phyloP scores from a whole-genome alignment of 176 grass and related monocot genomes.

The Elaeis guineensis region DNA sequence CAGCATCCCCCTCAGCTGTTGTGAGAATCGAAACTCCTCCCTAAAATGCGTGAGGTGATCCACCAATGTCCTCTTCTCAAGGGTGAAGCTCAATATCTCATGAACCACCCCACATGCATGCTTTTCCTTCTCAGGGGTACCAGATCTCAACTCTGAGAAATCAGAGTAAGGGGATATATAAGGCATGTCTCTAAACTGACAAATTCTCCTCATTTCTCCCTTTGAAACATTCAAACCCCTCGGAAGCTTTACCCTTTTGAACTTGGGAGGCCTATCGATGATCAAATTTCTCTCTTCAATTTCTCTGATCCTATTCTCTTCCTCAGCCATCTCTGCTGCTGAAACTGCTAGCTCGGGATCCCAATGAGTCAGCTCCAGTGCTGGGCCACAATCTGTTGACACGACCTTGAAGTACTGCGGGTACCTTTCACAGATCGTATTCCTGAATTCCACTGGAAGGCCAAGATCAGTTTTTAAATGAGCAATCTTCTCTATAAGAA shows the following conservation, averaged over 20 bases:
- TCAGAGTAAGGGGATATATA: conserved; percentile 84
- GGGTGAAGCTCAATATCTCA: conserved; percentile 78
- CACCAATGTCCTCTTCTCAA: conserved; percentile 82
- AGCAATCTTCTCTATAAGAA: conserved; percentile 77
- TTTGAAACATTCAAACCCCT: conserved; percentile 61
- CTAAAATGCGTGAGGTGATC: conserved; percentile 87
- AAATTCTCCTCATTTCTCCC: conserved; percentile 53
- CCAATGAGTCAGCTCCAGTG: conserved; percentile 85
- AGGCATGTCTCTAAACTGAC: conserved; percentile 50
- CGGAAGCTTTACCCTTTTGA: conserved; percentile 69
- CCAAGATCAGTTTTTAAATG: conserved; percentile 83
- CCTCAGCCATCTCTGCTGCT: conserved; percentile 62
- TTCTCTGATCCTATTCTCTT: conserved; percentile 58
- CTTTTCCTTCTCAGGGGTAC: conserved; percentile 70
- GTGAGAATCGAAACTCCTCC: conserved; percentile 91
- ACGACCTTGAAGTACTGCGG: conserved; percentile 77
- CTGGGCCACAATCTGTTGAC: conserved; percentile 68
- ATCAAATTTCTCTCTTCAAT: conserved; percentile 68
- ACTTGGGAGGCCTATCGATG: conserved; percentile 71
- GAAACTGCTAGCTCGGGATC: conserved; percentile 69
- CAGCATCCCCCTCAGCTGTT: conserved; percentile 77
- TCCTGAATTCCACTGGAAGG: conserved; percentile 64
- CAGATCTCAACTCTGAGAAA: conserved; percentile 53
- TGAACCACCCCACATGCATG: conserved; percentile 83
- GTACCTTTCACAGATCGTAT: conserved; percentile 72